These are phyloP conservation scores for Penicillium concentricum DNA, from an alignment of 2,329 filamentous ascomycete species.

Conservation along the genomic window DNA sequence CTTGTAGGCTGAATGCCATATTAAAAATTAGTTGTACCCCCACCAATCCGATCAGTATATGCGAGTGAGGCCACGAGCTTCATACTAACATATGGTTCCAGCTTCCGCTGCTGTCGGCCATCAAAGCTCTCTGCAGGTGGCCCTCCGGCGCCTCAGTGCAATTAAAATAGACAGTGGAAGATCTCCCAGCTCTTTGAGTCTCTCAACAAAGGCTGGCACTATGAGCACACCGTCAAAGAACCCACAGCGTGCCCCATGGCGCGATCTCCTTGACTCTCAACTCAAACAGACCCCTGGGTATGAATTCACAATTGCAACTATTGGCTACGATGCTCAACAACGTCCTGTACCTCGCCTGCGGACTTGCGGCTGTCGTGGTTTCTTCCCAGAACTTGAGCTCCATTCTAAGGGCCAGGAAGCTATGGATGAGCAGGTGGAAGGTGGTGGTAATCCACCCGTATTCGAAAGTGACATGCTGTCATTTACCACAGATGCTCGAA, in stretches of 20 bases:
- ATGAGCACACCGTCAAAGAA: conserved; percentile 13
- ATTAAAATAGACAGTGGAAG: background rate
- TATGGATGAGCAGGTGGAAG: conserved; percentile 42
- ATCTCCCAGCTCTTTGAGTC: background rate
- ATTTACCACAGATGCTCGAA: conserved; percentile 84
- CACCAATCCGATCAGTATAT: background rate
- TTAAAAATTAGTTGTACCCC: background rate
- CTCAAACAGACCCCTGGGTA: conserved; percentile 23
- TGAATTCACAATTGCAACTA: conserved; percentile 31
- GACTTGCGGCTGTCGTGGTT: conserved; percentile 82
- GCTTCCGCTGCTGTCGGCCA: background rate
- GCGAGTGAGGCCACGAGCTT: background rate
- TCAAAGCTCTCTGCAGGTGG: background rate
- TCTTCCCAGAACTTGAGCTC: conserved; percentile 66
- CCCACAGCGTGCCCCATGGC: conserved; percentile 28
- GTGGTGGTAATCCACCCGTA: conserved; percentile 59
- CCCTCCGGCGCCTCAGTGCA: conserved; percentile 1
- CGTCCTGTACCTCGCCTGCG: conserved; percentile 32
- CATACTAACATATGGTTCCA: background rate
- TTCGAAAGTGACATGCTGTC: conserved; percentile 77
- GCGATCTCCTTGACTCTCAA: conserved; percentile 24
- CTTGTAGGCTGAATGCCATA: background rate
- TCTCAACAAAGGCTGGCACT: background rate
- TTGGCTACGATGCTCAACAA: conserved; percentile 16
- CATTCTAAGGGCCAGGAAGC: conserved; percentile 74